Conservation (phyloP, 1,284 basidiomycete genomes). For the Exobasidium cylindrosporum region DNA sequence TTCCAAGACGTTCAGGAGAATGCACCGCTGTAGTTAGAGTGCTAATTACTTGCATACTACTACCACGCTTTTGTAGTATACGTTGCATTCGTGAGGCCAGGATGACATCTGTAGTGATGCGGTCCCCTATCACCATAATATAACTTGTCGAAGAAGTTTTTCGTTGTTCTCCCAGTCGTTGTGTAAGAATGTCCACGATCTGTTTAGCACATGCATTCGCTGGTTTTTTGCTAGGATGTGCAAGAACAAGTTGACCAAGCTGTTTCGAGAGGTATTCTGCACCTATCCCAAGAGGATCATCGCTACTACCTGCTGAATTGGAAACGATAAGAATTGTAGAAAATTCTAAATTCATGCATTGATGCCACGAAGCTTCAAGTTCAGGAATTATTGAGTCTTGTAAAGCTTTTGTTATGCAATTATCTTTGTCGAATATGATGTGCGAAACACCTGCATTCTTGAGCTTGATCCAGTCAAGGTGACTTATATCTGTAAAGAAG, state of each 20-base stretch:
- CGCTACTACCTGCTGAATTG: slow-evolving; percentile 81
- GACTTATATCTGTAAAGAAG: slow-evolving; percentile 67
- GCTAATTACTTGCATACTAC: slow-evolving; percentile 16
- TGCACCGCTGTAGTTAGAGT: slow-evolving; percentile 54
- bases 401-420: slow-evolving; percentile 66
- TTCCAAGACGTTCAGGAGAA: slow-evolving; percentile 48
- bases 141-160: slow-evolving; percentile 17
- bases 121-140: slow-evolving; percentile 80
- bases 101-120: slow-evolving; percentile 84
- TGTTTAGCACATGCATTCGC: slow-evolving; percentile 64
- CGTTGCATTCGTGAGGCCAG: slow-evolving; percentile 68
- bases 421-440: slow-evolving; percentile 94
- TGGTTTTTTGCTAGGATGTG: slow-evolving; percentile 74
- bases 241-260: slow-evolving; percentile 76
- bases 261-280: slow-evolving; percentile 78
- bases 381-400: slow-evolving; percentile 33
- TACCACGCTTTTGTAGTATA: slow-evolving; percentile 24
- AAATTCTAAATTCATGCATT: slow-evolving; percentile 60
- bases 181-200: slow-evolving; percentile 65
- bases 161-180: slow-evolving; percentile 60
- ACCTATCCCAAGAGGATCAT: slow-evolving; percentile 80
- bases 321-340: slow-evolving; percentile 76
- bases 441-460: slow-evolving; percentile 75
- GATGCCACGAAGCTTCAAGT: slow-evolving; percentile 70
- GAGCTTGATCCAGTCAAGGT: slow-evolving; percentile 78